phyloP scores from a whole-genome alignment of 2,329 filamentous ascomycete species.

The Arthroderma uncinatum region DNA sequence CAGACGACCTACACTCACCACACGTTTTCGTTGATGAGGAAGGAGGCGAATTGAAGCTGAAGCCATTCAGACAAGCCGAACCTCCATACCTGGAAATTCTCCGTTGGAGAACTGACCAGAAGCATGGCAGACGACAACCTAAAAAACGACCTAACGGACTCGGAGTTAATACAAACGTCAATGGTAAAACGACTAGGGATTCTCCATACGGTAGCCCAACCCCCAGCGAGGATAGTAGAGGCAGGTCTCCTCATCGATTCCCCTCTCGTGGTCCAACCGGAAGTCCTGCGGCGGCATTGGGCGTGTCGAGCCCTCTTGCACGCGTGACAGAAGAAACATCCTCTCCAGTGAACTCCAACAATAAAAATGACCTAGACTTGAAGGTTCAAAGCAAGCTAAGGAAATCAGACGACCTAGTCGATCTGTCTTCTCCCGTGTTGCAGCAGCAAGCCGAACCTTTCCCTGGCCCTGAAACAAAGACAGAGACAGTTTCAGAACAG shows the following conservation, averaged over 20 bases:
- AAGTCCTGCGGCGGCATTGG: constrained; percentile 35
- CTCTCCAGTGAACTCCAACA: constrained; percentile 27
- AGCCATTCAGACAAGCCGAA: constrained; percentile 82
- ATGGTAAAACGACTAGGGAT: constrained; percentile 37
- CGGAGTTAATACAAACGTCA: constrained; percentile 44
- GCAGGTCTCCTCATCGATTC: constrained; percentile 40
- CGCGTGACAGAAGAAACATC: constrained; percentile 37
- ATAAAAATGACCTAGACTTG: constrained; percentile 25
- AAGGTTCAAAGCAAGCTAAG: constrained; percentile 15
- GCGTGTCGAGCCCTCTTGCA: constrained; percentile 36
- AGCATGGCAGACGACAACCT: constrained; percentile 57
- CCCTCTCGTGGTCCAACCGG: constrained; percentile 32
- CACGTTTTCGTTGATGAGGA: constrained; percentile 94
- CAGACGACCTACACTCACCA: constrained; percentile 80
- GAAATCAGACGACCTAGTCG: constrained; percentile 31
- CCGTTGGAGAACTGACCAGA: constrained; percentile 90
- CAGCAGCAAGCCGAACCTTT: neutral
- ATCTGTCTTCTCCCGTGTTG: constrained; percentile 27
- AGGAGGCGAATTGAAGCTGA: constrained; percentile 76
- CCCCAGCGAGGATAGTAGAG: constrained; percentile 36
- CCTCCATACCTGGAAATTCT: constrained; percentile 90
- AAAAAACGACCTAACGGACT: constrained; percentile 41
- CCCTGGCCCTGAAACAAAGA: neutral
- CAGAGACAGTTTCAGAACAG: neutral
- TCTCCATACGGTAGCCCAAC: constrained; percentile 44